Percentiles rank a stretch among this genome's conserved stretches.
Evolutionary conservation across 1,139 yeast genomes (phyloP).

Genomic region (Candida gigantensis): DNA sequence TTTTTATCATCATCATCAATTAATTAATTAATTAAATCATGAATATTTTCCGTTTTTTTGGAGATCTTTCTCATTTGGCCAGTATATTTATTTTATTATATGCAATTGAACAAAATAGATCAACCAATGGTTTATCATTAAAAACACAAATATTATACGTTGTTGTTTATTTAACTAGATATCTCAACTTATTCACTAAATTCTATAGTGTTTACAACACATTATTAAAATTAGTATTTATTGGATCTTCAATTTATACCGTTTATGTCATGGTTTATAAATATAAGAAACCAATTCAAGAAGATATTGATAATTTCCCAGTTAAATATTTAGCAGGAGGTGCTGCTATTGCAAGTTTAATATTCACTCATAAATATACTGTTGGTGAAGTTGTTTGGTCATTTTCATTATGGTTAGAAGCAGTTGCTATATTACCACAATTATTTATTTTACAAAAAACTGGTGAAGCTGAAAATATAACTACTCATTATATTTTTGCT

Average conservation of each 20-base stretch:
- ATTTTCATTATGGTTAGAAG: conserved; percentile 83
- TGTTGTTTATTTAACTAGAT: conserved; percentile 77
- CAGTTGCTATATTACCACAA: conserved; percentile 91
- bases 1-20: too few species aligned
- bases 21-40: too few species aligned
- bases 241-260: conserved; percentile 73
- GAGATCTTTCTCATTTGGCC: conserved; percentile 82
- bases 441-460: conserved; percentile 85
- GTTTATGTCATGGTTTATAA: conserved; percentile 68
- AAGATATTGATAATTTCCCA: conserved; percentile 70
- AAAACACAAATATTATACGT: conserved; percentile 85
- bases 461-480: conserved; percentile 85
- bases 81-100: conserved; percentile 75
- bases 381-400: conserved; percentile 70
- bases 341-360: conserved; percentile 56
- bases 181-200: conserved; percentile 65
- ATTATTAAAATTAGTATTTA: conserved; percentile 77
- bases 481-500: conserved; percentile 91
- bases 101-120: conserved; percentile 63
- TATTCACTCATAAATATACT: conserved; percentile 68
- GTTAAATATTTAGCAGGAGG: conserved; percentile 70
- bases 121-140: conserved; percentile 82
- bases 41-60: conserved; percentile 60
- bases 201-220: conserved; percentile 73
- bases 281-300: conserved; percentile 56